A percentile compares a stretch with the other conserved stretches of the same genome.
Conservation (phyloP, 805 yeast species). For the Scheffersomyces spartinae region DNA sequence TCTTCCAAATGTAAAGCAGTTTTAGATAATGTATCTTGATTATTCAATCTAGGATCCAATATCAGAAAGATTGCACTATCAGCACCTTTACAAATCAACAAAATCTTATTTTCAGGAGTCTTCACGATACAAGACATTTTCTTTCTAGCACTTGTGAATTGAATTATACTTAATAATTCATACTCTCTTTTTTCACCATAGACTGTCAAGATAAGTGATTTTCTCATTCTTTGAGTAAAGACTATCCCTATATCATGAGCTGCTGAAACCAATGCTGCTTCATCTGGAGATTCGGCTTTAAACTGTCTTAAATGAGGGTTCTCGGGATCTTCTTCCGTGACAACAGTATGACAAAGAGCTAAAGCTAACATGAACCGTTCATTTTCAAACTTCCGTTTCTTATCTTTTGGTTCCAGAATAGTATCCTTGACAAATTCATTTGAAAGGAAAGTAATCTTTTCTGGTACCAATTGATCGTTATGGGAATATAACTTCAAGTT, state of each 20-base stretch:
- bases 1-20: constrained; percentile 58
- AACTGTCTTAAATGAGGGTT: constrained; percentile 30
- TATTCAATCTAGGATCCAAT: constrained; percentile 27
- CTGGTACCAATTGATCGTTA: constrained; percentile 41
- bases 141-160: constrained; percentile 63
- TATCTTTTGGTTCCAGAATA: constrained; percentile 11
- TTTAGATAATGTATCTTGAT: constrained; percentile 34
- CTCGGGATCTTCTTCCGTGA: constrained; percentile 39
- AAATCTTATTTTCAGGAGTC: constrained; percentile 26
- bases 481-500: constrained; percentile 16
- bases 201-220: constrained; percentile 28
- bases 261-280: constrained; percentile 65
- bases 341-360: constrained; percentile 67
- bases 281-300: constrained; percentile 81
- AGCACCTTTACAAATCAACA: constrained; percentile 61
- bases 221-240: constrained; percentile 42
- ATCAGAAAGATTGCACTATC: constrained; percentile 52
- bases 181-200: constrained; percentile 36
- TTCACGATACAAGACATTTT: constrained; percentile 68
- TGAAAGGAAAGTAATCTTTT: constrained; percentile 51
- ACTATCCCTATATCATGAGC: constrained; percentile 67
- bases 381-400: constrained; percentile 33
- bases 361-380: constrained; percentile 52
- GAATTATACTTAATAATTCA: constrained; percentile 43
- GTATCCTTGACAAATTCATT: constrained; percentile 44